Conservation (phyloP, 78 protist genomes). For the Polysphondylium violaceum region DNA sequence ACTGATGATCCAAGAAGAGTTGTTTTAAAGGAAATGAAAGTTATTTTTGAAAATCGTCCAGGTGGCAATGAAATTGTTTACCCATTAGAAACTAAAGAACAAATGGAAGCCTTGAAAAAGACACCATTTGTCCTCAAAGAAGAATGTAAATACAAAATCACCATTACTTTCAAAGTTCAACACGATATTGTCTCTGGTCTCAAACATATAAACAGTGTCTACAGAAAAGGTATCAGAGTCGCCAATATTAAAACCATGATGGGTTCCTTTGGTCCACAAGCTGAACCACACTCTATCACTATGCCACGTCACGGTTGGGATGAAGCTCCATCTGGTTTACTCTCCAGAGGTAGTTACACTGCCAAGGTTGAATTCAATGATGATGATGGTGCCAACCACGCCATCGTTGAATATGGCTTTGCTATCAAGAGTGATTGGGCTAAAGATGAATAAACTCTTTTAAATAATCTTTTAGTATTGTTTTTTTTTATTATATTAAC, state of each 20-base stretch:
- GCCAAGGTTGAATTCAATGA: conserved; percentile 87
- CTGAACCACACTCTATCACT: conserved; percentile 34
- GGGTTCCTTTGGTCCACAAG: conserved; percentile 89
- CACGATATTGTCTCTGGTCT: conserved; percentile 92
- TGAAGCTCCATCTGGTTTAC: conserved; percentile 90
- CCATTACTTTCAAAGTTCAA: conserved; percentile 82
- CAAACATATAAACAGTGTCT: conserved; percentile 79
- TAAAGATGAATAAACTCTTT: conserved; percentile 1
- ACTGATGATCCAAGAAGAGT: conserved; percentile 81
- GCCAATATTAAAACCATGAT: conserved; percentile 81
- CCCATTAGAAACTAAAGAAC: conserved; percentile 48
- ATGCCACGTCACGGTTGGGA: conserved; percentile 71
- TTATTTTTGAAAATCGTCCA: conserved; percentile 72
- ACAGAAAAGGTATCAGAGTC: conserved; percentile 84
- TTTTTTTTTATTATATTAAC: no score
- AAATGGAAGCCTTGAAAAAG: conserved; percentile 60
- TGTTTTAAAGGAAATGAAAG: conserved; percentile 76
- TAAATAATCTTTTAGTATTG: no score
- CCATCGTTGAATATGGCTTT: conserved; percentile 86
- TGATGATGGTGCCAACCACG: conserved; percentile 84
- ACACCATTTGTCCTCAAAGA: conserved; percentile 86
- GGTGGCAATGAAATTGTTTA: conserved; percentile 71
- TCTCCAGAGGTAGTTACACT: conserved; percentile 90
- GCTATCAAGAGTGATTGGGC: conserved; percentile 82
- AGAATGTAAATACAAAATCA: conserved; percentile 76